Evolutionary conservation across 1,139 yeast species (phyloP).

Genomic region (Saccharomycopsis crataegensis): DNA sequence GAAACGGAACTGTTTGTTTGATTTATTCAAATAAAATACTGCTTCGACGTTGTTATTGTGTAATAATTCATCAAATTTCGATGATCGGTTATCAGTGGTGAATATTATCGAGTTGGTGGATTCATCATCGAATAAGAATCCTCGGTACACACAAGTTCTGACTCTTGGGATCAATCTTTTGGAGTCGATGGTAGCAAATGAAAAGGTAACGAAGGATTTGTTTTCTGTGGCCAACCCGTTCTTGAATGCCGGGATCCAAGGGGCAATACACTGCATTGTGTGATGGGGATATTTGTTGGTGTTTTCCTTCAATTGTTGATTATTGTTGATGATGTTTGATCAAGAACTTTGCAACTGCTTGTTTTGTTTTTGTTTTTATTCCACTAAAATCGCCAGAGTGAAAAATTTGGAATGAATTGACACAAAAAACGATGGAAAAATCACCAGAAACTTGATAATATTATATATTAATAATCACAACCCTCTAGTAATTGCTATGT

Average conservation of each 20-base stretch:
- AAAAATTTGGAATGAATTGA: too few species aligned
- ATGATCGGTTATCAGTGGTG: slow-evolving; percentile 67
- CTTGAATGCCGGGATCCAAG: slow-evolving; percentile 60
- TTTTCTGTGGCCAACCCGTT: slow-evolving; percentile 33
- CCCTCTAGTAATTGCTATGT: too few species aligned
- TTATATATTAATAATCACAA: too few species aligned
- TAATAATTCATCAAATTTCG: slow-evolving; percentile 48
- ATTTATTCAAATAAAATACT: slow-evolving; percentile 59
- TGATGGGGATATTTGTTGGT: neutral
- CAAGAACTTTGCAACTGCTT: neutral
- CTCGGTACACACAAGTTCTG: slow-evolving; percentile 67
- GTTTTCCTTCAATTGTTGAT: neutral
- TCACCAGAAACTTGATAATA: too few species aligned
- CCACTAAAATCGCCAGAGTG: neutral
- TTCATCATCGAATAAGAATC: slow-evolving; percentile 65
- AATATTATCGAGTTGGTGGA: slow-evolving; percentile 61
- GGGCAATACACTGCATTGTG: slow-evolving; percentile 49
- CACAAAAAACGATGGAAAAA: too few species aligned
- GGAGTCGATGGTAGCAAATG: slow-evolving; percentile 59
- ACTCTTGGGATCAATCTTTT: slow-evolving; percentile 48
- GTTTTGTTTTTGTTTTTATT: neutral
- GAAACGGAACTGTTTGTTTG: slow-evolving; percentile 63
- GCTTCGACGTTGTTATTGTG: slow-evolving; percentile 58
- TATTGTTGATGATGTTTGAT: neutral
- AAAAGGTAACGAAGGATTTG: slow-evolving; percentile 48